Percentiles rank a stretch among this genome's conserved stretches.
These are phyloP conservation scores for Thelonectria olida DNA, from an alignment of 2,329 filamentous ascomycete species.

Conservation along the genomic window DNA sequence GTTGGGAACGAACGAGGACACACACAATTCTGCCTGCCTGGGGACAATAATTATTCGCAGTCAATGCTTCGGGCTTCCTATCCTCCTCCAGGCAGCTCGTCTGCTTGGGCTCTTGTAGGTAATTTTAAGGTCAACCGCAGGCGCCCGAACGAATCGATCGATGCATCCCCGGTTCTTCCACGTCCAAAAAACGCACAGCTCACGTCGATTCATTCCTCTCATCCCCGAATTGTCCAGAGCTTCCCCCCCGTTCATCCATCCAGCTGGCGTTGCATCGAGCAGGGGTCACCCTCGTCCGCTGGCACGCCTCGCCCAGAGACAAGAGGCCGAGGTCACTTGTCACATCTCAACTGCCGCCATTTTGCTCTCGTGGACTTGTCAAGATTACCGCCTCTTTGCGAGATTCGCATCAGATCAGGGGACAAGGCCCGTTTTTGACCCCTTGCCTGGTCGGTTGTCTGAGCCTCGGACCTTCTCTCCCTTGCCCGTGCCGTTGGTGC, in stretches of 20 bases:
- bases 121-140: not conserved
- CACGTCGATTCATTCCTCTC: not conserved
- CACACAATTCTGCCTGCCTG: not conserved
- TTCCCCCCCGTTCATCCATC: not conserved
- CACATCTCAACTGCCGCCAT: too few species aligned
- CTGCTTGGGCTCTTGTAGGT: not conserved
- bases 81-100: not conserved
- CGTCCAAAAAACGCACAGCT: not conserved
- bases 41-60: not conserved
- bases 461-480: not conserved
- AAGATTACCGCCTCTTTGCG: not conserved
- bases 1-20: too few species aligned
- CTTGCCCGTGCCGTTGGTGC: not conserved
- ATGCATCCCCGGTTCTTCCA: not conserved
- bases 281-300: not conserved
- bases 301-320: not conserved
- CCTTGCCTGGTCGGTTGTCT: not conserved
- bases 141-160: not conserved
- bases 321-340: too few species aligned
- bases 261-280: not conserved
- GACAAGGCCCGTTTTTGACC: not conserved
- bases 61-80: not conserved
- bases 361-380: too few species aligned
- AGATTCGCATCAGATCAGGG: not conserved
- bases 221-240: too few species aligned